phyloP scores from a whole-genome alignment of 257 asterid genomes.

The Cinchona pubescens region DNA sequence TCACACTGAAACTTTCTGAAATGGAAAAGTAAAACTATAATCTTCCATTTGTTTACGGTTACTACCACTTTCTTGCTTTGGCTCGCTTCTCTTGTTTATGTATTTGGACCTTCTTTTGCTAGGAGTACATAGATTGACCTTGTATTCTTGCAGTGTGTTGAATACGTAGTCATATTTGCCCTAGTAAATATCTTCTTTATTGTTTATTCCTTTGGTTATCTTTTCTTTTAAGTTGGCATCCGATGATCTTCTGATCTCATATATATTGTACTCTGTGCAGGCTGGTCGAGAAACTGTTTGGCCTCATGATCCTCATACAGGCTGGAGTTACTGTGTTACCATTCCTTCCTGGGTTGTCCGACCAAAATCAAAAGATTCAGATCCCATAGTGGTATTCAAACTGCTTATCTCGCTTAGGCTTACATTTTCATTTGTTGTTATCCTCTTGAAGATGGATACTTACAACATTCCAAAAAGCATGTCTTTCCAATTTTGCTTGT shows the following conservation, averaged over 20 bases:
- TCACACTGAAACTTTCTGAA: neutral
- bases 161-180: neutral
- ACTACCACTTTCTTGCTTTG: neutral
- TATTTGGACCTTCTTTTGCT: neutral
- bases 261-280: slow-evolving; percentile 37
- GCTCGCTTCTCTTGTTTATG: neutral
- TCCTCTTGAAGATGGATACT: slow-evolving; percentile 13
- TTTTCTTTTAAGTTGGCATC: neutral
- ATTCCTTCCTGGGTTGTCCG: slow-evolving; percentile 94
- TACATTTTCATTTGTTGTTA: slow-evolving; percentile 22
- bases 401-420: slow-evolving; percentile 20
- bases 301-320: slow-evolving; percentile 95
- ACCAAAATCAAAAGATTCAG: slow-evolving; percentile 93
- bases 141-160: neutral
- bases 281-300: slow-evolving; percentile 82
- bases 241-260: slow-evolving; percentile 3
- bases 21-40: neutral
- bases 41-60: neutral
- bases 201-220: neutral
- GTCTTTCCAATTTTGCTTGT: neutral
- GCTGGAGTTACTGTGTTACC: slow-evolving; percentile 95
- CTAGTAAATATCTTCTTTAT: neutral
- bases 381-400: slow-evolving; percentile 82
- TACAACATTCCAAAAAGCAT: neutral
- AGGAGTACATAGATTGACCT: too few relatives aligned